Evolutionary conservation across 345 rosid species (phyloP), one percentile per base, ranked within the genome.

Genomic region (Geranium rotundifolium): DNA sequence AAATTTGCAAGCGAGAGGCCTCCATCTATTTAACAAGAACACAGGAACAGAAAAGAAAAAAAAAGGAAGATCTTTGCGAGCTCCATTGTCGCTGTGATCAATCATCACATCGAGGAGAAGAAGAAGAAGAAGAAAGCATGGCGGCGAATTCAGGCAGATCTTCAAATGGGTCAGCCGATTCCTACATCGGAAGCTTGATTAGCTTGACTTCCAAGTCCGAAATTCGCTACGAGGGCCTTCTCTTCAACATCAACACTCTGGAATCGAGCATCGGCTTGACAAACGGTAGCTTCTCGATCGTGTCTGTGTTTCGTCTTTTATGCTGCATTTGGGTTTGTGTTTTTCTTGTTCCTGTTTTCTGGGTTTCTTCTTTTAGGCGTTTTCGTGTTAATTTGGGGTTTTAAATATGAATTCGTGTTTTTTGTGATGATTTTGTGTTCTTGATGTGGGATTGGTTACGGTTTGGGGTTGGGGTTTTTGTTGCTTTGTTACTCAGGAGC

Each of bases 201-300:
- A 76, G 77, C 78, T 55, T 83, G 54, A 68, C 74, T 72, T 80
- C 80, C 4, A 78, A 78, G 74, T 74, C 72, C 17, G 79, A 76
- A 59, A 83, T 80, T 71, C 74, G 82, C 1, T 83, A 80, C 66
- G 83, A 81, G 65, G 88, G 85, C 63, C 57, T 75, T 57, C 72
- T 83, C 0, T 78, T 68, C 56, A 64, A 63, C 69, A 65, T 83
- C 76, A 68, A 78, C 60, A 70, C 73, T 37, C 79, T 63, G 14
- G 80, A 77, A 56, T 74, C 80, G 19, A 71, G 73, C 65, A 68
- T 81, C 61, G 74, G 77, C 60, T 74, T 83, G 23, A 39, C 64
- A 41, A 78, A 79, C 57, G 88, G 85, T 79, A 63, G 50, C 16
- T 15, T 37, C 58, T 62, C 56, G 3, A 7, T 30, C 52, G 12